These are phyloP conservation scores for Persicaria maculosa DNA, from an alignment of 148 eudicot species.

Conservation along the genomic window DNA sequence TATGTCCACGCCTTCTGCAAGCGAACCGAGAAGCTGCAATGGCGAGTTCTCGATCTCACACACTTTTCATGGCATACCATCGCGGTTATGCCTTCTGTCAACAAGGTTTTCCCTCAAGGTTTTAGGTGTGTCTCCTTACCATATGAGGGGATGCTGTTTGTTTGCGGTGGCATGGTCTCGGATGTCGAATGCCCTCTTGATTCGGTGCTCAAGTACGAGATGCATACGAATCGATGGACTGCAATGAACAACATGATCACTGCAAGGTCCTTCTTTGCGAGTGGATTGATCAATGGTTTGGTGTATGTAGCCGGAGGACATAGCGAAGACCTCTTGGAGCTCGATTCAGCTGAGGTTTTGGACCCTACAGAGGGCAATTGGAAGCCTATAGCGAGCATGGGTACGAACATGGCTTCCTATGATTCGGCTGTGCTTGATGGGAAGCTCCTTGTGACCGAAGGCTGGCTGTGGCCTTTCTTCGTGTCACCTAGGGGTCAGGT, in stretches of 20 bases:
- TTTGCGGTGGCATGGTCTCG: constrained; percentile 76
- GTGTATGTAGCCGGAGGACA: constrained; percentile 92
- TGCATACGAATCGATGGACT: constrained; percentile 70
- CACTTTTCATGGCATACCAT: constrained; percentile 74
- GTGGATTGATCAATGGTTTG: constrained; percentile 77
- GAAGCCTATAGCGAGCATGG: constrained; percentile 63
- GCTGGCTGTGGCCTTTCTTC: constrained; percentile 98
- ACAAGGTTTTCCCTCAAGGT: constrained; percentile 69
- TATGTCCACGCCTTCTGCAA: constrained; percentile 66
- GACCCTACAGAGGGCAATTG: constrained; percentile 58
- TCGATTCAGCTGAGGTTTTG: constrained; percentile 78
- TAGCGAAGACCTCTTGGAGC: constrained; percentile 66
- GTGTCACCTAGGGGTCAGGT: constrained; percentile 83
- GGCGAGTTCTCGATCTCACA: constrained; percentile 70
- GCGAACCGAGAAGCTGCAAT: constrained; percentile 69
- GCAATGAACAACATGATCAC: constrained; percentile 80
- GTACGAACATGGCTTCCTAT: constrained; percentile 73
- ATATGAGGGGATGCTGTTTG: constrained; percentile 53
- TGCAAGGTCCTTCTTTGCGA: constrained; percentile 74
- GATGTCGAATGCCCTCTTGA: constrained; percentile 83
- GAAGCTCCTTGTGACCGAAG: constrained; percentile 85
- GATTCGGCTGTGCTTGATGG: constrained; percentile 84
- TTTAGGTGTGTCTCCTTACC: constrained; percentile 69
- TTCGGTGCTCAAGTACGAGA: constrained; percentile 71
- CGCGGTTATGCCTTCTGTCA: constrained; percentile 79